Base-by-base conservation (phyloP, 2,329 filamentous ascomycete species). In the Emericellopsis atlantica region DNA sequence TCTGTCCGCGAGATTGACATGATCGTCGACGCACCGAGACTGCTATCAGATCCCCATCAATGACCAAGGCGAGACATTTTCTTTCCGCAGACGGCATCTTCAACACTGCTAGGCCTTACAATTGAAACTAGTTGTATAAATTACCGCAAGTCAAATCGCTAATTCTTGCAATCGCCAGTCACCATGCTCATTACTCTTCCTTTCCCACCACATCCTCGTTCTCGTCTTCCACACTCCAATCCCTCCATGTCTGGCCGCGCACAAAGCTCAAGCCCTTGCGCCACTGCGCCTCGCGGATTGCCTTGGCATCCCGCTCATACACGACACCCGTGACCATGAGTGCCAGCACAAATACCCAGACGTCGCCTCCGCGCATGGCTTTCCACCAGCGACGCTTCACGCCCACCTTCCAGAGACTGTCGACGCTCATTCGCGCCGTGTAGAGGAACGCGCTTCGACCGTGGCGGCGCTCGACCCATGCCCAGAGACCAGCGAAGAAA, bases 351-450 rank as follows among this genome's bases (percentile, higher is more conserved):
- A 96, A 89, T 4, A 96, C 65, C 65, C 82, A 75, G 5, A 95
- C 76, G 60, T 96, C 90, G 0, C 88, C 88, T 32, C 85, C 84
- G 51, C 73, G 76, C 56, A 92, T 72, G 10, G 85, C 85, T 48
- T 74, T 78, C 87, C 90, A 95, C 78, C 87, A 87, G 2, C 86
- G 75, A 29, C 81, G 70, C 76, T 96, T 96, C 42, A 84, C 76
- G n/a, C 89, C 88, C 0, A 94, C 86, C 66, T 94, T 94, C 86
- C 88, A 96, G 36, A 88, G 60, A 32, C 78, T 85, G 56, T 94
- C 84, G 24, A 95, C 68, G 44, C 82, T 87, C n/a, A 81, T 65
- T 2, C 89, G 73, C 24, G 84, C 77, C 47, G 77, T 80, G 59
- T 92, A 92, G 45, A 95, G 52, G 59, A 93, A 94, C 41, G 85